phyloP scores from a whole-genome alignment of 768 basidiomycete species.

The Tricholoma furcatifolium region DNA sequence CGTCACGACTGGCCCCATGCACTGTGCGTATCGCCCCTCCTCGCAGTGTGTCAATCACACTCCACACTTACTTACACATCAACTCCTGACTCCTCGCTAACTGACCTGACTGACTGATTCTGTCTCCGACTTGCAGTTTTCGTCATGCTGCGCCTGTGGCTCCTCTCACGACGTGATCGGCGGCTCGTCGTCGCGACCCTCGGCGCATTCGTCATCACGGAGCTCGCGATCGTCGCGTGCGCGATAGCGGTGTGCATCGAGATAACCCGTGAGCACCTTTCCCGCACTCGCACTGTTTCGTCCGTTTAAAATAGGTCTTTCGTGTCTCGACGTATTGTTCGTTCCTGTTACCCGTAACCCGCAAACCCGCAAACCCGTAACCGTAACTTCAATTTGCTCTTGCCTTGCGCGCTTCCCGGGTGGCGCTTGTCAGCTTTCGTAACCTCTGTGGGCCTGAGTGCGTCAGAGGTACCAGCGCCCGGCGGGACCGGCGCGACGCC shows the following conservation, averaged over 20 bases:
- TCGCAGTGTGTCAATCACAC: neutral
- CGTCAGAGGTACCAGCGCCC: no score
- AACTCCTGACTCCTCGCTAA: no score
- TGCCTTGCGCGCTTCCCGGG: no score
- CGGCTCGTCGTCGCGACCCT: constrained; percentile 29
- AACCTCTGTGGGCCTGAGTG: no score
- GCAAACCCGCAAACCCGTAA: no score
- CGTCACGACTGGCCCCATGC: constrained; percentile 31
- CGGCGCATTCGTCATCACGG: constrained; percentile 27
- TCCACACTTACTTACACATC: neutral
- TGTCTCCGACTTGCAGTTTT: constrained; percentile 27
- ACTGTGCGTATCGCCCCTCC: constrained; percentile 24
- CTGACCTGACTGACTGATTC: no score
- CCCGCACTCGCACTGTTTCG: no score
- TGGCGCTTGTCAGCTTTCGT: neutral
- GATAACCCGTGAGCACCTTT: constrained; percentile 24
- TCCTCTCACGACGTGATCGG: constrained; percentile 28
- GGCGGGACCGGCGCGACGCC: no score
- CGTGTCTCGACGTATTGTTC: neutral
- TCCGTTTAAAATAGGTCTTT: neutral
- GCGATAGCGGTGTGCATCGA: constrained; percentile 23
- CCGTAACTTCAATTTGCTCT: no score
- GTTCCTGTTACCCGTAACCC: neutral
- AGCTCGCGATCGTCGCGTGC: constrained; percentile 21
- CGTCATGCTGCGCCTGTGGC: constrained; percentile 38